Conservation (phyloP, 2,329 filamentous ascomycete genomes). For the Salinomyces thailandicus region DNA sequence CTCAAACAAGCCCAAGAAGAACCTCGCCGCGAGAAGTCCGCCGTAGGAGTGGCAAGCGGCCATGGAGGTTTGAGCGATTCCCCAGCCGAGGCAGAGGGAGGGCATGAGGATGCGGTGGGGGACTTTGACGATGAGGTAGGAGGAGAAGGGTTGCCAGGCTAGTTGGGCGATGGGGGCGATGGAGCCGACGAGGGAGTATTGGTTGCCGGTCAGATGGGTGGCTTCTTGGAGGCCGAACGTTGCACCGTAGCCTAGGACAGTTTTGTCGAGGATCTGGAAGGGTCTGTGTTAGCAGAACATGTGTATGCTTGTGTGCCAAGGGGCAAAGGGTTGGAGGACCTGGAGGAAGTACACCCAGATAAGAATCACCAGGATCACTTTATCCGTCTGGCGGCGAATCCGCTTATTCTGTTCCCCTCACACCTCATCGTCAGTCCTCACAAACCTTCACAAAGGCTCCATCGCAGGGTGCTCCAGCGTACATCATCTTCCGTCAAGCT, state of each 20-base stretch:
- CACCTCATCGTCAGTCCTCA: slow-evolving; percentile 5
- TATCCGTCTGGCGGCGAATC: slow-evolving; percentile 53
- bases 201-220: slow-evolving; percentile 38
- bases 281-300: slow-evolving; percentile 28
- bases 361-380: slow-evolving; percentile 45
- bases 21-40: slow-evolving; percentile 28
- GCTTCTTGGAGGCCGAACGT: slow-evolving; percentile 40
- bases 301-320: not conserved
- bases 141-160: slow-evolving; percentile 55
- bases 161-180: slow-evolving; percentile 45
- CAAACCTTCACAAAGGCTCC: too few species aligned
- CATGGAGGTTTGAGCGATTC: slow-evolving; percentile 48
- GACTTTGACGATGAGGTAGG: slow-evolving; percentile 50
- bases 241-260: slow-evolving; percentile 34
- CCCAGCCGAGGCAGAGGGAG: slow-evolving; percentile 53
- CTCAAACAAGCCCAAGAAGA: slow-evolving; percentile 29
- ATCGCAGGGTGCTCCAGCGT: not conserved
- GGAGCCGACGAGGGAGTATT: slow-evolving; percentile 40
- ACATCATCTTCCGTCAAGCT: slow-evolving; percentile 29
- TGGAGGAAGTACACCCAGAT: slow-evolving; percentile 52
- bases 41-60: slow-evolving; percentile 42
- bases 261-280: slow-evolving; percentile 34
- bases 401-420: slow-evolving; percentile 37
- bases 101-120: slow-evolving; percentile 57
- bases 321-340: slow-evolving; percentile 20